Evolutionary conservation across 2,329 filamentous ascomycete species (phyloP).

Genomic region (Penicillium sp.): DNA sequence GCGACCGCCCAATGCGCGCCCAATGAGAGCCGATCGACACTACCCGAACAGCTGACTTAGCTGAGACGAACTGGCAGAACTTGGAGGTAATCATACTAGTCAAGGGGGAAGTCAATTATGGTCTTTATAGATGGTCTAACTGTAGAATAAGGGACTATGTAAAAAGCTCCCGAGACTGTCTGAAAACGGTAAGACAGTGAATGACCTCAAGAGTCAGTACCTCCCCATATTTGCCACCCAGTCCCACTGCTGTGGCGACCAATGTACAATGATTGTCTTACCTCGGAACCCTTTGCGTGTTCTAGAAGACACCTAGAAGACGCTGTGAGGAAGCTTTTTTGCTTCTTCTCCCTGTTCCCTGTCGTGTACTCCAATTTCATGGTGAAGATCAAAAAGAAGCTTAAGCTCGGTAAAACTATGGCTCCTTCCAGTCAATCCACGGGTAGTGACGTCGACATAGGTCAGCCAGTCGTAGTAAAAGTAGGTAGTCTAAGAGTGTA

Average conservation of each 20-base stretch:
- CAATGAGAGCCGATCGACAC: not conserved
- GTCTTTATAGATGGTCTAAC: too few relatives aligned
- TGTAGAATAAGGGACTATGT: too few relatives aligned
- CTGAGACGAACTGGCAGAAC: not conserved
- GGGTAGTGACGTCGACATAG: constrained; percentile 19
- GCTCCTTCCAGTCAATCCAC: not conserved
- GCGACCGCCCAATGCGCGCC: not conserved
- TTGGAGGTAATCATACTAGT: not conserved
- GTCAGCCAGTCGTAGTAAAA: not conserved
- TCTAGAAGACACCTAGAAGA: constrained; percentile 38
- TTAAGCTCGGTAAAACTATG: not conserved
- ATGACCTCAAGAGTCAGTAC: constrained; percentile 4
- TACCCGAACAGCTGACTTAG: not conserved
- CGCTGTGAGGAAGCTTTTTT: constrained; percentile 23
- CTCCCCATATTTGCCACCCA: not conserved
- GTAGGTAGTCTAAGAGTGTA: not conserved
- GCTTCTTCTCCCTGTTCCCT: not conserved
- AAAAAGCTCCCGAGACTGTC: not conserved
- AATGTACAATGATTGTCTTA: constrained; percentile 7
- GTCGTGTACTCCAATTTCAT: not conserved
- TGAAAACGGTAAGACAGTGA: constrained; percentile 1
- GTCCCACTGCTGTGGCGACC: constrained; percentile 9
- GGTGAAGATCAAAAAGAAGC: not conserved
- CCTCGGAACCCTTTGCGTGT: constrained; percentile 8
- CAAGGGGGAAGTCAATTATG: not conserved